Evolutionary conservation across 108 stramenopile genomes (phyloP), one percentile per base, ranked within the genome.

Genomic region (Discostella stelligeroides): DNA sequence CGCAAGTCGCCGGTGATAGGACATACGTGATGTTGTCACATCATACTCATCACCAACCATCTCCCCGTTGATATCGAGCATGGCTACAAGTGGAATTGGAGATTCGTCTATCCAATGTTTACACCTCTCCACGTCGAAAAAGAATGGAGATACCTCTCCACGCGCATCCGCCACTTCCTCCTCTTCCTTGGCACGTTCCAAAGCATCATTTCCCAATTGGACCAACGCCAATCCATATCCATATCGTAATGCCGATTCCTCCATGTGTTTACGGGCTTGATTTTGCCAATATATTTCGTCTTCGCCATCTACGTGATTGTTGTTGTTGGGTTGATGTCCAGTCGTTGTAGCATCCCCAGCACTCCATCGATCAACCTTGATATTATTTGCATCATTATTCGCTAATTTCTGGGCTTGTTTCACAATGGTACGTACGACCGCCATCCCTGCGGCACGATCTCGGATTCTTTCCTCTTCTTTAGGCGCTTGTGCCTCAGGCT

Each of bases 351-450:
- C n/a, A 34, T 34, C 34, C 34, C 34, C n/a, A n/a, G 34, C 3
- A 34, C 5, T 75, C 62, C 50, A 66, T 60, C 28, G 39, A 7
- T 59, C 54, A 17, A 66, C 68, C 28, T 39, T 24, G 13, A 64
- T 38, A n/a, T n/a, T n/a, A n/a, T n/a, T 38, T 20, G 13, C 29
- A 64, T 14, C 29, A 7, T 56, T 53, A 17, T 30, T 69, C 20
- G 74, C 66, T 49, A 68, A 6, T 6, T 34, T 49, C 28, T 74
- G 84, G 30, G 83, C 70, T 63, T 87, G 80, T 50, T 86, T 88
- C 37, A 81, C 88, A 37, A 92, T 74, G 11, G 88, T 88, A 58
- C 79, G 72, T 9, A 92, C 79, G 50, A 92, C 84, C 3, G 78
- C 80, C 18, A 89, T 76, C 10, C 91, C 91, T 43, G 78, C 78